These are phyloP conservation scores for Podospora pseudopauciseta DNA, from an alignment of 495 filamentous ascomycete genomes.

Conservation along the genomic window DNA sequence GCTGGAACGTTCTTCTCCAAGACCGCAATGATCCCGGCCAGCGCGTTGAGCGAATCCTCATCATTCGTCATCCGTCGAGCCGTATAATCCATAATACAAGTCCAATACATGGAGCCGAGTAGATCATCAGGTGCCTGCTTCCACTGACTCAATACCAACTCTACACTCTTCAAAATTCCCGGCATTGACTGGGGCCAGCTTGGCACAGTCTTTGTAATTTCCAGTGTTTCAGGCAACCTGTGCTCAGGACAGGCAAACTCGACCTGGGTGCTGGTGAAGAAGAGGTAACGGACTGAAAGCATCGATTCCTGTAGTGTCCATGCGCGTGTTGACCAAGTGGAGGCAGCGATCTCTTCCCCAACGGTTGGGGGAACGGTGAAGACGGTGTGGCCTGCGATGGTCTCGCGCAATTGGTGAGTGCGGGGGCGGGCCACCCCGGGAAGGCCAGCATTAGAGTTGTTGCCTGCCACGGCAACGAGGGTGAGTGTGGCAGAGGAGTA, in stretches of 20 bases:
- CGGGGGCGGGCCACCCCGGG: slow-evolving; percentile 12
- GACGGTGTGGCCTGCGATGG: slow-evolving; percentile 6
- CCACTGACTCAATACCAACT: background rate
- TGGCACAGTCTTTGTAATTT: background rate
- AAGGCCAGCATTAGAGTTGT: slow-evolving; percentile 19
- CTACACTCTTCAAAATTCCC: background rate
- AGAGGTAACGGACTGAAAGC: background rate
- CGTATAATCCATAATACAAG: background rate
- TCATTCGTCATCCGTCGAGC: background rate
- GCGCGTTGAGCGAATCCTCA: background rate
- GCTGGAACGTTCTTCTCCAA: background rate
- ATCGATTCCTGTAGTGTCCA: background rate
- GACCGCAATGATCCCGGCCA: background rate
- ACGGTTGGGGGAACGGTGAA: background rate
- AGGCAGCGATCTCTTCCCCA: background rate
- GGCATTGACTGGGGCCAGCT: background rate
- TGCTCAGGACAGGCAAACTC: background rate
- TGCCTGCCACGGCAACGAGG: background rate
- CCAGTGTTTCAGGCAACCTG: background rate
- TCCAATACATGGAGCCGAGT: background rate
- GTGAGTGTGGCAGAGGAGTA: background rate
- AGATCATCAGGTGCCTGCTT: background rate
- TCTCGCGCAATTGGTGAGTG: slow-evolving; percentile 12
- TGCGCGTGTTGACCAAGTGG: background rate
- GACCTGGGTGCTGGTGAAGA: background rate